These are phyloP conservation scores for Acer yangbiense DNA, from an alignment of 345 rosid genomes.

Conservation along the genomic window DNA sequence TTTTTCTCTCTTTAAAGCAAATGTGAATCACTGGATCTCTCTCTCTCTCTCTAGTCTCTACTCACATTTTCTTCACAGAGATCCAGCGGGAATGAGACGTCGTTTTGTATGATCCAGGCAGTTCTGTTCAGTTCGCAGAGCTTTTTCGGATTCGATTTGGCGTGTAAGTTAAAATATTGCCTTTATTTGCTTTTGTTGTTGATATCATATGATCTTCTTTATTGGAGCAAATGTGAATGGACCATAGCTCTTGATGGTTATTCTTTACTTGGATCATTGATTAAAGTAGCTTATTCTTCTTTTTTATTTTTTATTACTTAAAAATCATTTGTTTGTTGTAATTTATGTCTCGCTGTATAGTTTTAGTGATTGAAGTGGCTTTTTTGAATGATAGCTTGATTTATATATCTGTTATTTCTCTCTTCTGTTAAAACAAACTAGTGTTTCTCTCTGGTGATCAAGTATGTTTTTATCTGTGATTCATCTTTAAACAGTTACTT, in stretches of 20 bases:
- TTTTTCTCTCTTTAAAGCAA: slow-evolving; percentile 24
- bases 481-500: neutral
- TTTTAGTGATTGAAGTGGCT: slow-evolving; percentile 19
- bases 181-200: slow-evolving; percentile 12
- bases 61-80: neutral
- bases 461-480: neutral
- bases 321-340: neutral
- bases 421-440: neutral
- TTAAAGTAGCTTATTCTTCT: slow-evolving; percentile 22
- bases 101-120: neutral
- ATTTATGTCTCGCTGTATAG: neutral
- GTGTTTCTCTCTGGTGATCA: slow-evolving; percentile 13
- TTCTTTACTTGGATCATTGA: slow-evolving; percentile 45
- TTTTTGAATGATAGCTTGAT: slow-evolving; percentile 11
- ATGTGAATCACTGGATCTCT: slow-evolving; percentile 1
- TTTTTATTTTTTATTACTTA: neutral
- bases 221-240: slow-evolving; percentile 23
- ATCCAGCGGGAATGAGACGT: slow-evolving; percentile 8
- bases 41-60: neutral
- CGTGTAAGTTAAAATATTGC: slow-evolving; percentile 29
- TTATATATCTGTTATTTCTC: neutral
- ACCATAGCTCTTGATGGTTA: slow-evolving; percentile 15
- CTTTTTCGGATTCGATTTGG: slow-evolving; percentile 25
- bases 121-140: neutral
- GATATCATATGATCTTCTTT: slow-evolving; percentile 10